These are phyloP conservation scores for Trametes sanguinea DNA, from an alignment of 768 basidiomycete species.

Conservation along the genomic window DNA sequence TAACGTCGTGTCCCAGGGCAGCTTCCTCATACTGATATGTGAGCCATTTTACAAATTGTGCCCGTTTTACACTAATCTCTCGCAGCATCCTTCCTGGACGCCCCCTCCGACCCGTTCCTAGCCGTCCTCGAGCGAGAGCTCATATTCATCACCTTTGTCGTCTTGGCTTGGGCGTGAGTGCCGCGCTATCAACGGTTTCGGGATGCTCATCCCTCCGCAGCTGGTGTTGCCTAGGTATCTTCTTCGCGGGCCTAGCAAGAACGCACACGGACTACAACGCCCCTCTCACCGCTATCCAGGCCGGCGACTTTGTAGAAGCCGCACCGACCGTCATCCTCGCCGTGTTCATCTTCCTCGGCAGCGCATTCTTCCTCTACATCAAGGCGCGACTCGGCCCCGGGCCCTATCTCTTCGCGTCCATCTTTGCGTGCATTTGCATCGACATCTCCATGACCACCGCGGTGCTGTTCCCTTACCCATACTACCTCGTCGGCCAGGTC, in stretches of 20 bases:
- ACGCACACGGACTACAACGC: slow-evolving; percentile 42
- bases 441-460: slow-evolving; percentile 63
- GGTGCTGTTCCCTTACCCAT: slow-evolving; percentile 63
- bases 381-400: slow-evolving; percentile 63
- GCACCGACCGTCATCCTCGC: slow-evolving; percentile 59
- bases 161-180: slow-evolving; percentile 62
- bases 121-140: slow-evolving; percentile 66
- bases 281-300: slow-evolving; percentile 40
- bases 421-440: slow-evolving; percentile 62
- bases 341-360: slow-evolving; percentile 66
- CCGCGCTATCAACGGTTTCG: background rate
- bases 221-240: slow-evolving; percentile 68
- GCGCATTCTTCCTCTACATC: slow-evolving; percentile 56
- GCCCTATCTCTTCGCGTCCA: slow-evolving; percentile 55
- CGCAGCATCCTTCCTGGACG: slow-evolving; percentile 62
- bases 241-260: slow-evolving; percentile 60
- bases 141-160: slow-evolving; percentile 50
- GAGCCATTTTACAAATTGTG: background rate
- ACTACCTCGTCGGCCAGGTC: slow-evolving; percentile 57
- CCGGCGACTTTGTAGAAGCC: slow-evolving; percentile 60
- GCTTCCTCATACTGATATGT: slow-evolving; percentile 68
- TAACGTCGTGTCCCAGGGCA: slow-evolving; percentile 44
- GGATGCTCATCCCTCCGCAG: slow-evolving; percentile 34
- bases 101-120: slow-evolving; percentile 70
- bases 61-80: background rate